phyloP scores from a whole-genome alignment of 108 stramenopile genomes.

The Bacterosira constricta region DNA sequence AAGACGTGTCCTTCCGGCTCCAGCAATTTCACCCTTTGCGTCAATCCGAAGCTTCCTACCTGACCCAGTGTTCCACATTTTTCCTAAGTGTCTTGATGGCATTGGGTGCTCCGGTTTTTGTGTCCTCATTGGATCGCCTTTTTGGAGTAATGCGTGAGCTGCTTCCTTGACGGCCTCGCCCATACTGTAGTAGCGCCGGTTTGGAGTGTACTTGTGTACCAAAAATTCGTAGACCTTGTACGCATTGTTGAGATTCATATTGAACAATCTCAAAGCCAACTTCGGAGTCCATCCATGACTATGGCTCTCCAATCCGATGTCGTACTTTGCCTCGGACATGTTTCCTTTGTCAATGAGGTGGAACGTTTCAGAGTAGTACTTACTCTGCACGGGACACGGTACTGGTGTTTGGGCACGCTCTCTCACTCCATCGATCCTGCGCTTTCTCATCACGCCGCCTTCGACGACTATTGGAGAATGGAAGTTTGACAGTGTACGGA shows the following conservation, averaged over 20 bases:
- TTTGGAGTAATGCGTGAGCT: not conserved
- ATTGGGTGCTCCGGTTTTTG: not conserved
- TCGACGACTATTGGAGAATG: not conserved
- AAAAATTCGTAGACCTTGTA: not conserved
- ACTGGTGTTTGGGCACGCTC: not conserved
- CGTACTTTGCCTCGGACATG: not conserved
- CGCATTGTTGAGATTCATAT: conserved; percentile 5
- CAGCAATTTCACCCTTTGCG: too few relatives aligned
- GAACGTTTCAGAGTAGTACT: conserved; percentile 8
- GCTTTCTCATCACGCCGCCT: not conserved
- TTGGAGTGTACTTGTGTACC: not conserved
- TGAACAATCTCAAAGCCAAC: not conserved
- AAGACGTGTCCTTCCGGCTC: too few relatives aligned
- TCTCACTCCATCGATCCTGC: not conserved
- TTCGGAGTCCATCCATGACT: not conserved
- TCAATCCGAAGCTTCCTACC: too few relatives aligned
- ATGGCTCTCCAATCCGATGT: not conserved
- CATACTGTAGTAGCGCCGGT: not conserved
- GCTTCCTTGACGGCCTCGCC: not conserved
- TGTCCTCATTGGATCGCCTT: not conserved
- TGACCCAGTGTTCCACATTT: too few relatives aligned
- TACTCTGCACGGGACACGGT: conserved; percentile 6
- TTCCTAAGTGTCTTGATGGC: too few relatives aligned
- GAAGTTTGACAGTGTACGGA: too few relatives aligned
- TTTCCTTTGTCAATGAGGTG: conserved; percentile 8